phyloP scores from a whole-genome alignment of 805 yeast species.

The Saccharomycopsis selenospora region DNA sequence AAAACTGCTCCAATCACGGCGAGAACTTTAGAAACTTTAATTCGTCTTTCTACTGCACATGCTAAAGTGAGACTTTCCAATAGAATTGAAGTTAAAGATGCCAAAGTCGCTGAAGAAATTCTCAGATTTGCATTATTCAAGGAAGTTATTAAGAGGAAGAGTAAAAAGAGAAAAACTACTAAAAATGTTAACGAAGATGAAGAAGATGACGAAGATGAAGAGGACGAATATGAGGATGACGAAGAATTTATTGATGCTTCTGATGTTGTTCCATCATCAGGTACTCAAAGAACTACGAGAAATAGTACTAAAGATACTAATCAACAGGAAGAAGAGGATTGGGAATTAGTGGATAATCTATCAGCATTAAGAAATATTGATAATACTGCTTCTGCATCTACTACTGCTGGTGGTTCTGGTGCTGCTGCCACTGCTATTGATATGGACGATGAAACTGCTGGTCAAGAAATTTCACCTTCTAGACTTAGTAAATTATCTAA shows the following conservation, averaged over 20 bases:
- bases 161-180: slow-evolving; percentile 25
- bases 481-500: slow-evolving; percentile 42
- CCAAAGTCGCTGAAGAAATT: slow-evolving; percentile 76
- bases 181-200: slow-evolving; percentile 25
- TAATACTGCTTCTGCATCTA: not conserved
- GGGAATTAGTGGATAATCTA: slow-evolving; percentile 10
- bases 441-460: too few species aligned
- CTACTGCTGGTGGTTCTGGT: slow-evolving; percentile 4
- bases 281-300: slow-evolving; percentile 19
- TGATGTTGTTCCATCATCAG: slow-evolving; percentile 5
- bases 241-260: slow-evolving; percentile 18
- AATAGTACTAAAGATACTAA: not conserved
- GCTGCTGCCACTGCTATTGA: slow-evolving; percentile 8
- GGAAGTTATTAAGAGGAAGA: slow-evolving; percentile 46
- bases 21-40: slow-evolving; percentile 93
- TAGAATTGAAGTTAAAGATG: slow-evolving; percentile 69
- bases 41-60: slow-evolving; percentile 92
- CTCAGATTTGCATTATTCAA: slow-evolving; percentile 81
- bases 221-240: slow-evolving; percentile 22
- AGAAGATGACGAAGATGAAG: slow-evolving; percentile 26
- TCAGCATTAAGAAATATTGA: slow-evolving; percentile 4
- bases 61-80: slow-evolving; percentile 88
- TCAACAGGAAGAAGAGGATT: slow-evolving; percentile 1
- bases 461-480: slow-evolving; percentile 40
- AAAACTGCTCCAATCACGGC: slow-evolving; percentile 94